Evolutionary conservation across 2,329 filamentous ascomycete genomes (phyloP), one percentile per base, ranked within the genome.

Genomic region (Colletotrichum limetticola): DNA sequence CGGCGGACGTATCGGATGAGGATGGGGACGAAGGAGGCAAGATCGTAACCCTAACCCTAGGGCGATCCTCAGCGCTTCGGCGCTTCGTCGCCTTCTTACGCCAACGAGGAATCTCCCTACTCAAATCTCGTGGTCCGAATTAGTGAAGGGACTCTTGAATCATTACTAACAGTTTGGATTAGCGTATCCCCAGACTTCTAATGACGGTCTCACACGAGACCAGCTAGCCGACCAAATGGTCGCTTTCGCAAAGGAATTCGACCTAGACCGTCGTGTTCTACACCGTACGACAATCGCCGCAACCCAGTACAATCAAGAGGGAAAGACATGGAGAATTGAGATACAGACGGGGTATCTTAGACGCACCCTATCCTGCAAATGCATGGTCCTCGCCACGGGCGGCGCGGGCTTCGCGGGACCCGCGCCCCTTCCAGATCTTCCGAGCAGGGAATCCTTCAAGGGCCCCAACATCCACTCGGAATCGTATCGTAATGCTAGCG

Each of bases 261-360:
- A 81, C 12, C 76, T 84, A 1, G 35, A 60, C 2, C 57, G 61
- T 7, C 81, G 82, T 46, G 66, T 80, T 9, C 75, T 83, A n/a
- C 78, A 74, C 9, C 78, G 77, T 0, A 77, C 79, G 0, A 75
- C 73, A 8, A 76, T 83, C 4, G 64, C 74, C 1, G 74, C 73
- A 1, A 82, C 81, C 0, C 32, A 53, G 0, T 82, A 79, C 49
- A 57, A 82, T 16, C 16, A 68, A 8, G 52, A 30, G 1, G 28
- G 61, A 3, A 75, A 78, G 32, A n/a, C 30, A 1, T 83, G 82
- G 82, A 75, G n/a, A 0, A 68, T 81, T 2, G 72, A 58, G 16
- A 67, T 82, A 32, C 24, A 75, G 1, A 74, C 73, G 14, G 58
- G 67, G 1, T 53, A 49, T 4, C 67, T 74, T 4, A 24, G 52